These are phyloP conservation scores for Echium plantagineum DNA, from an alignment of 257 asterid species.

Conservation along the genomic window DNA sequence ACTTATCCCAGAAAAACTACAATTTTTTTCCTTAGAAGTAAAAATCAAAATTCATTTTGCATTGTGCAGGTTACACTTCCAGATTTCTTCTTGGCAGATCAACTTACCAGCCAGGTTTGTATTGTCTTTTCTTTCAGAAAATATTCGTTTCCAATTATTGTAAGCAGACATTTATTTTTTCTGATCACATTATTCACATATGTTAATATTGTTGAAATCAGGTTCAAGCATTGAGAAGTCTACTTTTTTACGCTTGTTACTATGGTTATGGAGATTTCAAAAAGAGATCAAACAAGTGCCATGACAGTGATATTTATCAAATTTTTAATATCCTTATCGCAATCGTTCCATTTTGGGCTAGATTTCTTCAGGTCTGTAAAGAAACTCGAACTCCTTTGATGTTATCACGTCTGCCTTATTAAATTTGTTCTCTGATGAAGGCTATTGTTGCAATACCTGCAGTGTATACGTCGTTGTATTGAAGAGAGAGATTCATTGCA, in stretches of 20 bases:
- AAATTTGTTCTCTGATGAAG: not conserved
- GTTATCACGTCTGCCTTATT: not conserved
- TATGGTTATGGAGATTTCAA: slow-evolving; percentile 49
- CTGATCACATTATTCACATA: not conserved
- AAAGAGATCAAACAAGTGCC: slow-evolving; percentile 28
- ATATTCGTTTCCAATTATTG: too few relatives aligned
- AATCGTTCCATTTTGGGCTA: slow-evolving; percentile 47
- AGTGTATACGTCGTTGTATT: slow-evolving; percentile 51
- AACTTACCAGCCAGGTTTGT: slow-evolving; percentile 90
- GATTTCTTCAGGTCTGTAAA: slow-evolving; percentile 41
- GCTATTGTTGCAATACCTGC: not conserved
- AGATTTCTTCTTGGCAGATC: slow-evolving; percentile 85
- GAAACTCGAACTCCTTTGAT: not conserved
- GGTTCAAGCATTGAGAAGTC: slow-evolving; percentile 66
- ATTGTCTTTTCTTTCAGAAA: too few relatives aligned
- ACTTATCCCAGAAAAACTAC: too few relatives aligned
- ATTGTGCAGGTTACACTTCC: slow-evolving; percentile 46
- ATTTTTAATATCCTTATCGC: slow-evolving; percentile 33
- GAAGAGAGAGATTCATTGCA: slow-evolving; percentile 44
- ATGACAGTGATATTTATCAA: slow-evolving; percentile 9
- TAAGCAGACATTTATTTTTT: too few relatives aligned
- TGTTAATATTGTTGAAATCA: slow-evolving; percentile 13
- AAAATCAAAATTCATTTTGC: not conserved
- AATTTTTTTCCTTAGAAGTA: too few relatives aligned
- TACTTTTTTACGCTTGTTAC: slow-evolving; percentile 50